Base-by-base conservation (phyloP, 805 yeast species). In the Metschnikowia koreensis region DNA sequence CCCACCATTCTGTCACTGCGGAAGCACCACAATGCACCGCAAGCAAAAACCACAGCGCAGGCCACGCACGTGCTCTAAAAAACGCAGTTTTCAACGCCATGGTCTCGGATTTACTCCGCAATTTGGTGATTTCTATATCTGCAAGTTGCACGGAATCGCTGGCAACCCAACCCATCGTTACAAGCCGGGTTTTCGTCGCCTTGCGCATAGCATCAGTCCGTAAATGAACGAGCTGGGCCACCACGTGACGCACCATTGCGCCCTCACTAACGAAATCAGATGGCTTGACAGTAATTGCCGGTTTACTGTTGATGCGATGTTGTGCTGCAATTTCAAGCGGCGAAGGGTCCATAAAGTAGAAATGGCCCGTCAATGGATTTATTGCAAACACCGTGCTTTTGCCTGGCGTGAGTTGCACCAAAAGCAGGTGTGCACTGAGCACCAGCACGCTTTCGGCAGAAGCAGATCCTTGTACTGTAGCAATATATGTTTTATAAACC, bases 81-180 rank as follows among this genome's bases (percentile, higher is more conserved):
- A 76, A 77, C 64, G 65, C 70, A 15, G 66, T 54, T 40, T 64
- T 58, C 34, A 31, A 12, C 34, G 34, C 10, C 34, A 31, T 9
- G 34, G 34, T 12, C 34, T 31, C 12, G 34, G 34, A 9, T 12
- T 31, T 9, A 12, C 12, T 6, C 34, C 13, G 34, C 36, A 81
- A 59, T 49, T 76, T 75, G 9, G 44, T 45, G 17, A 76, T 62
- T 61, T 84, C 91, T 22, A 71, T 73, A 2, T 75, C 73, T 2
- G 75, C 69, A 29, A 87, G 60, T 33, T 68, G 73, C 44, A 87
- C 74, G 39, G 81, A 75, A 39, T 79, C 81, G 56, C 81, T 81
- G n/a, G 74, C 70, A 6, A 81, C 75, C 94, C 94, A 88, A 29
- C 85, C 88, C 0, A 84, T 79, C 0, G 89, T 85, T 37, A 75